These are phyloP conservation scores for Ogataea corticis DNA, from an alignment of 805 yeast genomes.

Conservation along the genomic window DNA sequence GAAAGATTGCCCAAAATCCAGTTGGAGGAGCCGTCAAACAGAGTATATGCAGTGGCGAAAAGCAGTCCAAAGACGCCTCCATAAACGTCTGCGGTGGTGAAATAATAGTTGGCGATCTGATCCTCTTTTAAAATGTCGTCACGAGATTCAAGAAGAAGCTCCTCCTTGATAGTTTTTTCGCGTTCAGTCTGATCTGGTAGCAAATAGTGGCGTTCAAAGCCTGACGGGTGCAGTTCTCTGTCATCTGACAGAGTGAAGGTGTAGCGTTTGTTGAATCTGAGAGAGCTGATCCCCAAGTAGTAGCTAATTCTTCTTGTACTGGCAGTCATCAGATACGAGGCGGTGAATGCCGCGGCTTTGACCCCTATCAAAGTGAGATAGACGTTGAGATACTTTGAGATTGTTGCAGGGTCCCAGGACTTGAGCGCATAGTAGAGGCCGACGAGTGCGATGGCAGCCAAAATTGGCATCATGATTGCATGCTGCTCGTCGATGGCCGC, in stretches of 20 bases:
- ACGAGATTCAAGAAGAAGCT: constrained; percentile 25
- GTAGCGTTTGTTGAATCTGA: constrained; percentile 37
- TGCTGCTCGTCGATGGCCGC: constrained; percentile 26
- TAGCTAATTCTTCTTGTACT: constrained; percentile 32
- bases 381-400: constrained; percentile 36
- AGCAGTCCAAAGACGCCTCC: constrained; percentile 23
- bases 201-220: constrained; percentile 35
- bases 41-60: constrained; percentile 12
- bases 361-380: constrained; percentile 39
- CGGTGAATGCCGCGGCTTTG: constrained; percentile 34
- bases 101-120: constrained; percentile 38
- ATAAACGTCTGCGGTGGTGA: constrained; percentile 33
- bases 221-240: constrained; percentile 37
- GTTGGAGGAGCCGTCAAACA: constrained; percentile 33
- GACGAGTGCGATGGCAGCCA: constrained; percentile 41
- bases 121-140: constrained; percentile 24
- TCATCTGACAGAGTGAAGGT: constrained; percentile 44
- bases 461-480: constrained; percentile 45
- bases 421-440: constrained; percentile 40
- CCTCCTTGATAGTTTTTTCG: constrained; percentile 32
- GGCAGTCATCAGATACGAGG: constrained; percentile 30
- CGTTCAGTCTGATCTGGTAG: constrained; percentile 34
- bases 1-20: constrained; percentile 50
- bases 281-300: constrained; percentile 28
- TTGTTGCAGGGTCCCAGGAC: constrained; percentile 31